These are phyloP conservation scores for Corymbia calophylla DNA, from an alignment of 441 rosid species.

Conservation along the genomic window DNA sequence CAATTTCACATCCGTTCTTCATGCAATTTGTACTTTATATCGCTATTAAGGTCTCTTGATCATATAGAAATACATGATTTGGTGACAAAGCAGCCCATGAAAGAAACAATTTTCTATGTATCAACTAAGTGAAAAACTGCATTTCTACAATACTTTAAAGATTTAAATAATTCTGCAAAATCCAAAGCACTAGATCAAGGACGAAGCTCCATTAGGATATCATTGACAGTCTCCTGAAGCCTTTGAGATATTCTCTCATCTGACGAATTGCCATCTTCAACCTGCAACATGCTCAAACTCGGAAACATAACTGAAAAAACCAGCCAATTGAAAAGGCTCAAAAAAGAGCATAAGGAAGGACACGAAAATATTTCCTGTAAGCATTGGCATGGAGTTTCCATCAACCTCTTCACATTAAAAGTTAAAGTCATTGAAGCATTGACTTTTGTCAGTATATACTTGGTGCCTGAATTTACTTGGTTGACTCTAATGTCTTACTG, in stretches of 20 bases:
- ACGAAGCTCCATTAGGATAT: background rate
- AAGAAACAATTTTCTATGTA: background rate
- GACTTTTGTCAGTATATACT: background rate
- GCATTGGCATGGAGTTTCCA: background rate
- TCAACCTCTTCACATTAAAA: background rate
- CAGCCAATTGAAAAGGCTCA: background rate
- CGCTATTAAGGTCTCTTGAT: background rate
- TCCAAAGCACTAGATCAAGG: background rate
- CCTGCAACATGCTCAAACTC: background rate
- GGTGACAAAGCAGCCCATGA: background rate
- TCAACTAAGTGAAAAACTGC: background rate
- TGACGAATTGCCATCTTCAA: background rate
- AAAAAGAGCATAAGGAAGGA: background rate
- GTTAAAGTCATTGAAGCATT: background rate
- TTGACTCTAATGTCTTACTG: background rate
- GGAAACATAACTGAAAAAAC: background rate
- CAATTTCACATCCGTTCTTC: background rate
- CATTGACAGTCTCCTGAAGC: background rate
- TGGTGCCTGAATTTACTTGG: background rate
- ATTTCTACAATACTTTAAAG: background rate
- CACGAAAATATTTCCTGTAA: background rate
- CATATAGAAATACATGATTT: background rate
- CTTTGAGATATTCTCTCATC: background rate
- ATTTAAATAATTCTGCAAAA: background rate
- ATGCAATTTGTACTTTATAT: background rate